These are phyloP conservation scores for Diaporthe capsici DNA, from an alignment of 2,329 filamentous ascomycete species.

Conservation along the genomic window DNA sequence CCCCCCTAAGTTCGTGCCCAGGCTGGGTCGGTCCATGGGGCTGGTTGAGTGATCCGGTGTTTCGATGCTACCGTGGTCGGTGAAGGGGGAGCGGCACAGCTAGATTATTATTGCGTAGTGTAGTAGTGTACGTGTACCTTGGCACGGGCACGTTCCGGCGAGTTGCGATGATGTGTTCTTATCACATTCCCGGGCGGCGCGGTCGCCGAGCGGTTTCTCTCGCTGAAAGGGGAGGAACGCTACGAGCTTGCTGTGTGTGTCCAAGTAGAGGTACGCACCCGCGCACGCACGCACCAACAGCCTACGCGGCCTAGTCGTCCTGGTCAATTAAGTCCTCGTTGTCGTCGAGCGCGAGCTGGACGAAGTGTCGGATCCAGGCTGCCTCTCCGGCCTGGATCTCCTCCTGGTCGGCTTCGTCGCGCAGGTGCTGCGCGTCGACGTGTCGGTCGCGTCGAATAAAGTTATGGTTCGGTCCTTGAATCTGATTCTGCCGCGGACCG, in stretches of 20 bases:
- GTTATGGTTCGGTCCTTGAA: slow-evolving; percentile 21
- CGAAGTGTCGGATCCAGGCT: slow-evolving; percentile 69
- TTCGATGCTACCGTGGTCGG: slow-evolving; percentile 25
- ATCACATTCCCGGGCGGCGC: not conserved
- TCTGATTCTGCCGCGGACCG: slow-evolving; percentile 21
- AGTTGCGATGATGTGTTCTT: slow-evolving; percentile 17
- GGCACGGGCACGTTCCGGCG: slow-evolving; percentile 41
- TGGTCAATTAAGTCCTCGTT: slow-evolving; percentile 62
- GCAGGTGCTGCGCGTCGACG: slow-evolving; percentile 26
- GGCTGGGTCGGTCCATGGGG: slow-evolving; percentile 18
- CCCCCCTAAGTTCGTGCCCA: not conserved
- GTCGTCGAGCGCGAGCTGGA: slow-evolving; percentile 67
- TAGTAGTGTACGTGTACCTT: slow-evolving; percentile 10
- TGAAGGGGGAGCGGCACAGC: slow-evolving; percentile 19
- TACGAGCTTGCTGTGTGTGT: not conserved
- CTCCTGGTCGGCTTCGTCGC: slow-evolving; percentile 37
- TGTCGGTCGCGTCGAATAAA: slow-evolving; percentile 32
- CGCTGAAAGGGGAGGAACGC: not conserved
- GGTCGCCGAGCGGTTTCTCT: not conserved
- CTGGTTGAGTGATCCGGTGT: slow-evolving; percentile 21
- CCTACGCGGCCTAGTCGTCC: slow-evolving; percentile 52
- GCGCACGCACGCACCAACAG: not conserved
- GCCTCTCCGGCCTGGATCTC: slow-evolving; percentile 62
- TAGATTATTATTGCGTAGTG: slow-evolving; percentile 12
- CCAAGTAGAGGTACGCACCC: not conserved